These are phyloP conservation scores for Pyracantha coccinea DNA, from an alignment of 331 rosid genomes.

Conservation along the genomic window DNA sequence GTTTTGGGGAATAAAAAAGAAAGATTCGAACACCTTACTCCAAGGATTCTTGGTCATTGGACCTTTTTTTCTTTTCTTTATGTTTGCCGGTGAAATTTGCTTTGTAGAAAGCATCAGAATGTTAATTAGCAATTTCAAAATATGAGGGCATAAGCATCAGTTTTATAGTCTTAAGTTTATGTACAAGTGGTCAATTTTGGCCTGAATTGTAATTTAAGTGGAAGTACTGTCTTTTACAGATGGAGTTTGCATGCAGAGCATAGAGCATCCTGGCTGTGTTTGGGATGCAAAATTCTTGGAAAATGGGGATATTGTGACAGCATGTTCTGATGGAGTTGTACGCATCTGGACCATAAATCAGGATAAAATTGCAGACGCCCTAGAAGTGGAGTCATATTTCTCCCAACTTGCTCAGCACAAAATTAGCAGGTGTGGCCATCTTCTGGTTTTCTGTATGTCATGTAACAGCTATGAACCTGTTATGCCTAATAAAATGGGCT, in stretches of 20 bases:
- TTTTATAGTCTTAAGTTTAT: not conserved
- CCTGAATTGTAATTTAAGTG: constrained; percentile 6
- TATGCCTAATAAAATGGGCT: not conserved
- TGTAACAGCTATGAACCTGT: not conserved
- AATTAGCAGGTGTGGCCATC: constrained; percentile 57
- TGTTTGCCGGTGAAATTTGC: not conserved
- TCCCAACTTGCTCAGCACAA: constrained; percentile 68
- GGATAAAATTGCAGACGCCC: constrained; percentile 62
- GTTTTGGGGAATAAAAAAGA: not conserved
- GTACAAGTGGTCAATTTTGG: constrained; percentile 10
- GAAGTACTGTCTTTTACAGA: constrained; percentile 38
- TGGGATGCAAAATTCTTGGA: constrained; percentile 95
- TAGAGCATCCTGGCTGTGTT: constrained; percentile 98
- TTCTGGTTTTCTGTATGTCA: constrained; percentile 9
- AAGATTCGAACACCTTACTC: not conserved
- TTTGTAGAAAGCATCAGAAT: not conserved
- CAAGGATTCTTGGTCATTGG: not conserved
- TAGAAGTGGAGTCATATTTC: constrained; percentile 58
- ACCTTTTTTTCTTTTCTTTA: not conserved
- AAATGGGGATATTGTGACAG: constrained; percentile 90
- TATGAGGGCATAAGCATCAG: not conserved
- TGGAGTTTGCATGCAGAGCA: constrained; percentile 86
- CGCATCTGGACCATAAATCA: constrained; percentile 73
- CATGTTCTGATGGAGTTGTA: constrained; percentile 85
- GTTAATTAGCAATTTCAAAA: not conserved